Evolutionary conservation across 768 basidiomycete genomes (phyloP), one percentile per base, ranked within the genome.

Genomic region (Sutorius australiensis): DNA sequence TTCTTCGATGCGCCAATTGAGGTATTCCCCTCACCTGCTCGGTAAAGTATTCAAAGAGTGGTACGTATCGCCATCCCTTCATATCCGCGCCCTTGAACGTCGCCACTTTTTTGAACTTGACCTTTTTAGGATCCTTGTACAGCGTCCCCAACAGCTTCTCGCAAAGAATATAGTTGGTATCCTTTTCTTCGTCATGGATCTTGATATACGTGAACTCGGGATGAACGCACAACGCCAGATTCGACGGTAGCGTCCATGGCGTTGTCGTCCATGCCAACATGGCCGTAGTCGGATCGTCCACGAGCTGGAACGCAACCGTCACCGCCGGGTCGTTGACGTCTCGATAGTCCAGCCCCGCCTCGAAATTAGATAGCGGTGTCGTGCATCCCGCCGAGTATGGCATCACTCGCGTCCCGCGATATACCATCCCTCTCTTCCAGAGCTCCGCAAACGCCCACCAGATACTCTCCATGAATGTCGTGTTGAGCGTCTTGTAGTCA

Each of bases 381-480:
- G 93, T 94, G 64, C 89, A 89, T 11, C 92, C 97, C 0, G 92
- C 93, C 11, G 97, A 97, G 69, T 99, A 99, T 2, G 97, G 97
- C 94, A 99, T 97, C 57, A 99, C 97, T 53, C 82, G 80, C 58
- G 95, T 75, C 0, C 97, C 97, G 14, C 92, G 82, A 72, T 99
- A 99, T 16, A 99, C 94, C 73, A 94, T 72, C 6, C 79, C 84
- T 69, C 93, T 95, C 65, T 93, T 83, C 80, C 86, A 95, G n/a
- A 99, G 80, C 67, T 94, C 85, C 48, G 83, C 77, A 71, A 99
- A 99, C 9, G 92, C 97, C 97, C 97, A 99, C 97, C 97, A 99
- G 11, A 97, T 92, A 43, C 85, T 87, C 77, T 99, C 97, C 97
- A 99, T 98, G 71, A 91, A 99, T 9, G 84, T 75, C 7, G 84